A percentile compares a stretch with the other conserved stretches of the same genome.
phyloP scores from a whole-genome alignment of 306 rosid species.

The Quillaja saponaria region DNA sequence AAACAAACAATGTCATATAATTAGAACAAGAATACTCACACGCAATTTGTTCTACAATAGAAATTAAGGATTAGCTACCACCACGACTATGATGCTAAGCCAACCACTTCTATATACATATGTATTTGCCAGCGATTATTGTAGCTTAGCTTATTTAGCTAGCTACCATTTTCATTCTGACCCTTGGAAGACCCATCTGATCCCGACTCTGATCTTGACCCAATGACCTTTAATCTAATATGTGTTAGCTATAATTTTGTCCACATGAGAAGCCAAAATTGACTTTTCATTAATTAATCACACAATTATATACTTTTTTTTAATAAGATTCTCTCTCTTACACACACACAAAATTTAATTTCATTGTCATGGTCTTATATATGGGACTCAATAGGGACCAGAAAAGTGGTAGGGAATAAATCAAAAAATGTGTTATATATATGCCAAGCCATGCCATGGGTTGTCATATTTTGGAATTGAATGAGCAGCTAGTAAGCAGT shows the following conservation, averaged over 20 bases:
- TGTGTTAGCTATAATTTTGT: constrained; percentile 33
- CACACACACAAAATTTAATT: constrained; percentile 23
- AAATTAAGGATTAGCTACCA: constrained; percentile 32
- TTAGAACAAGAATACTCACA: constrained; percentile 34
- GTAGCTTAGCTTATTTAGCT: constrained; percentile 26
- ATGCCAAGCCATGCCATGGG: constrained; percentile 43
- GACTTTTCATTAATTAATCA: constrained; percentile 21
- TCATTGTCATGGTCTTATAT: constrained; percentile 29
- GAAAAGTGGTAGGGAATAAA: constrained; percentile 37
- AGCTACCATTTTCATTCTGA: constrained; percentile 36
- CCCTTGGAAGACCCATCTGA: constrained; percentile 47
- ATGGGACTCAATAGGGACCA: constrained; percentile 50
- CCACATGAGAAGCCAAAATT: constrained; percentile 48
- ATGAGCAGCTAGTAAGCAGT: no score
- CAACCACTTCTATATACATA: constrained; percentile 36
- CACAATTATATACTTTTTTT: no score
- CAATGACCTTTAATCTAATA: constrained; percentile 29
- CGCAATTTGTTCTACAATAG: constrained; percentile 41
- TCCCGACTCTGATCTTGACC: no score
- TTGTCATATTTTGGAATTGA: constrained; percentile 46
- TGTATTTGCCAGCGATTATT: not conserved
- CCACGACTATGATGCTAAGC: constrained; percentile 50
- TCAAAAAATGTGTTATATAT: no score
- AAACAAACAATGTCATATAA: constrained; percentile 40
- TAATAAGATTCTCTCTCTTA: constrained; percentile 22